Conservation (phyloP, 2,329 filamentous ascomycete species). For the Ceratocystis ficicola region DNA sequence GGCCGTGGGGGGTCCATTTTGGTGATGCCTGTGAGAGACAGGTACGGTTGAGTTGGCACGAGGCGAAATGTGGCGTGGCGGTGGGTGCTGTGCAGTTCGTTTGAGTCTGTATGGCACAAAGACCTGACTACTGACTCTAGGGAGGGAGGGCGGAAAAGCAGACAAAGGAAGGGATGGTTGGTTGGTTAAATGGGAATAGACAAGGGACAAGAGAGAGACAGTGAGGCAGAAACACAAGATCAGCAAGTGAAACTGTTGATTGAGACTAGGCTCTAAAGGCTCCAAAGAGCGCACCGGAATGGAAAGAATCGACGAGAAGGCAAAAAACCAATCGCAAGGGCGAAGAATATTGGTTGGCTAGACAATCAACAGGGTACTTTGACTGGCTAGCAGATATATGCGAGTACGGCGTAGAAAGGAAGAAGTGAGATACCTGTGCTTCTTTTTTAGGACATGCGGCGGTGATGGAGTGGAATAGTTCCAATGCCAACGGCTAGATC, state of each 20-base stretch:
- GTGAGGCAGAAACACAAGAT: slow-evolving; percentile 9
- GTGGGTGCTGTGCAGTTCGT: not conserved
- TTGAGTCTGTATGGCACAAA: not conserved
- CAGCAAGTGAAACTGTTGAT: slow-evolving; percentile 5
- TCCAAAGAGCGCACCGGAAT: not conserved
- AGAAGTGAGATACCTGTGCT: not conserved
- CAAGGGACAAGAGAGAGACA: slow-evolving; percentile 11
- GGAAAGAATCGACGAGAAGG: slow-evolving; percentile 5
- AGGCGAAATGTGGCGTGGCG: not conserved
- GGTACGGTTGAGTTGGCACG: not conserved
- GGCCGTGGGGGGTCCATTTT: slow-evolving; percentile 44
- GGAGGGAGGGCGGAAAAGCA: slow-evolving; percentile 1
- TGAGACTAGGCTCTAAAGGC: not conserved
- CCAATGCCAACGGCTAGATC: not conserved
- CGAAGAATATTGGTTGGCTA: not conserved
- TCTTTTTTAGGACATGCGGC: not conserved
- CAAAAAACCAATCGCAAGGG: not conserved
- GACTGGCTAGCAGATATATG: not conserved
- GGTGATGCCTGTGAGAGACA: not conserved
- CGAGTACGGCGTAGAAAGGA: not conserved
- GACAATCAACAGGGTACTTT: not conserved
- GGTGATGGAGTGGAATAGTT: not conserved
- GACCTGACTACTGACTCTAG: not conserved
- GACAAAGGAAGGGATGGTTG: slow-evolving; percentile 7
- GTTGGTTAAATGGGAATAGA: slow-evolving; percentile 4